phyloP scores from a whole-genome alignment of 192 early-diverging fungal genomes.

The Funneliformis mosseae region DNA sequence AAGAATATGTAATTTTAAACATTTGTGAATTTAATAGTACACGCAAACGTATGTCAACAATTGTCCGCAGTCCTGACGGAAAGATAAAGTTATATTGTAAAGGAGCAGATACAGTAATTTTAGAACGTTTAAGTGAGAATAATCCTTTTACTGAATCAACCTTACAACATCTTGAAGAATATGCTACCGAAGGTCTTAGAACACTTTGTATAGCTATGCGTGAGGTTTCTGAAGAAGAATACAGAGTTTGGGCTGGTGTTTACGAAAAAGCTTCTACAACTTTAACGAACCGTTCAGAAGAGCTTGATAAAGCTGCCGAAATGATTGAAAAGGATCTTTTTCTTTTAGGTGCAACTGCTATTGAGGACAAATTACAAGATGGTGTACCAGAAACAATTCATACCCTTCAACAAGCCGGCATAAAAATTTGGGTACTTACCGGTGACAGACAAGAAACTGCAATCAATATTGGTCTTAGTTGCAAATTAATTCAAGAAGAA shows the following conservation, averaged over 20 bases:
- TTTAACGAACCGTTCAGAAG: conserved; percentile 83
- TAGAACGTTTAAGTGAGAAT: conserved; percentile 79
- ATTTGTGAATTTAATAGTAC: conserved; percentile 99
- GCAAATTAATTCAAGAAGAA: conserved; percentile 95
- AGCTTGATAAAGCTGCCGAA: conserved; percentile 91
- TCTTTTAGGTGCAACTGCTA: conserved; percentile 94
- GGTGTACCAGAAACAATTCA: conserved; percentile 98
- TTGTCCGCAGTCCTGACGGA: conserved; percentile 87
- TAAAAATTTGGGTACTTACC: conserved; percentile 97
- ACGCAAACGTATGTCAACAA: conserved; percentile 96
- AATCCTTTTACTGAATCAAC: conserved; percentile 75
- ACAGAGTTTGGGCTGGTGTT: conserved; percentile 76
- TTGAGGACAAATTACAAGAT: conserved; percentile 98
- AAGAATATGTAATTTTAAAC: conserved; percentile 90
- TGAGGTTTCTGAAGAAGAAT: conserved; percentile 88
- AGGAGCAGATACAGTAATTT: conserved; percentile 96
- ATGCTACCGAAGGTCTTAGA: conserved; percentile 93
- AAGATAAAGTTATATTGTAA: conserved; percentile 91
- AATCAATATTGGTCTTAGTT: conserved; percentile 98
- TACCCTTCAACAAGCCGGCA: conserved; percentile 91
- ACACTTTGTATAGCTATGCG: conserved; percentile 96
- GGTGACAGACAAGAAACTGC: conserved; percentile 99
- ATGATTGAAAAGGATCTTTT: conserved; percentile 93
- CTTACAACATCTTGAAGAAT: conserved; percentile 85
- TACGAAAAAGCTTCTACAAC: conserved; percentile 90